Evolutionary conservation across 441 rosid genomes (phyloP), one percentile per base, ranked within the genome.

Genomic region (Adansonia rubrostipa): DNA sequence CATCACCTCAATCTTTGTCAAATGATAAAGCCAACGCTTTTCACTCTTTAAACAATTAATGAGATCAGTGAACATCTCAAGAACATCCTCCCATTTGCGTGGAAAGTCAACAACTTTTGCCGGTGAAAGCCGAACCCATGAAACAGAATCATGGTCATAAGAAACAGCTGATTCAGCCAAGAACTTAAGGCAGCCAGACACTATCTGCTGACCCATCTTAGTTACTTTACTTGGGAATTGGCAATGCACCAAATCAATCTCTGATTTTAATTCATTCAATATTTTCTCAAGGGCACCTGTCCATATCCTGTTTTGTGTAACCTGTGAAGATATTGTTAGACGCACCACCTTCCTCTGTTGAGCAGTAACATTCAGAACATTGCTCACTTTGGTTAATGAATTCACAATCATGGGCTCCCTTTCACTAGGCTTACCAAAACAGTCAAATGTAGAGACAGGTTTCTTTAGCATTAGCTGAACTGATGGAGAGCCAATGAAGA

Each of bases 1-100:
- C 67, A 63, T 63, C 15, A 63, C 67, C 67, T 63, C 45, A 0
- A 63, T 63, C 45, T 6, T 63, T 63, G 33, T 63, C 17, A 63
- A 63, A 63, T 63, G 67, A 33, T 6, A 63, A 63, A 63, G 67
- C 17, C 45, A 33, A 33, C 0, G 45, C 67, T 63, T 63, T 36
- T 63, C 67, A 28, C 44, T 63, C 67, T 63, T 63, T 14, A 33
- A 63, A 15, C 88, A 91, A 78, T 81, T 76, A 71, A 87, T 88
- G 51, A 95, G 89, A 87, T 95, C 92, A 79, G 80, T 84, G 53
- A 92, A 90, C 92, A 93, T 95, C 76, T 91, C 97, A 69, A 86
- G 91, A 28, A 90, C 89, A 84, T 93, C 97, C 79, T 85, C 93
- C 97, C 97, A 95, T 66, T 85, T 91, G 4, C 68, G 68, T 56